Evolutionary conservation across 2,329 filamentous ascomycete genomes (phyloP).

Genomic region (Claviceps fusiformis): DNA sequence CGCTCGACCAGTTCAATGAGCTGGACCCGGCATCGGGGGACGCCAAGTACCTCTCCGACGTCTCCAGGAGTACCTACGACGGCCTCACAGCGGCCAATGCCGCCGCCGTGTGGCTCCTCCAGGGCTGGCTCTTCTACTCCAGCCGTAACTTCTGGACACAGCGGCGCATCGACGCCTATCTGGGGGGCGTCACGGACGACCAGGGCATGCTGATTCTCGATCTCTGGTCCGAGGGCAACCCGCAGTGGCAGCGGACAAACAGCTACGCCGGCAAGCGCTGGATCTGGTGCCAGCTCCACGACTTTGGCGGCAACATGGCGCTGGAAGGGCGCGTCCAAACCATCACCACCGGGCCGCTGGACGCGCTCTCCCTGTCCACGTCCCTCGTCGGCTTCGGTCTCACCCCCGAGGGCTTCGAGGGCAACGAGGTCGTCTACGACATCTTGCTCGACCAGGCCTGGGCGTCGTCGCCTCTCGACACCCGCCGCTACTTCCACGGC

Average conservation of each 20-base stretch:
- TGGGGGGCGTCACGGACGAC: constrained; percentile 28
- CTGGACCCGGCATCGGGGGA: constrained; percentile 33
- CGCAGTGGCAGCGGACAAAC: constrained; percentile 36
- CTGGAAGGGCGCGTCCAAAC: constrained; percentile 37
- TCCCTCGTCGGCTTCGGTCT: constrained; percentile 34
- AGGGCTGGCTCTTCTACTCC: constrained; percentile 36
- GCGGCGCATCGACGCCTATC: constrained; percentile 32
- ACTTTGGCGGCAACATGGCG: constrained; percentile 35
- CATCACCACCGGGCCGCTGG: constrained; percentile 31
- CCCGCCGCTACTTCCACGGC: constrained; percentile 27
- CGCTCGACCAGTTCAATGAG: constrained; percentile 40
- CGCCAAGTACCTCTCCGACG: constrained; percentile 22
- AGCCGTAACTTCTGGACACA: constrained; percentile 29
- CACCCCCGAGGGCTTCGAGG: constrained; percentile 36
- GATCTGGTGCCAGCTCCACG: constrained; percentile 40
- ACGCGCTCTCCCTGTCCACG: constrained; percentile 25
- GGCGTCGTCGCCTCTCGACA: constrained; percentile 28
- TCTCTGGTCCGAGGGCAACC: constrained; percentile 33
- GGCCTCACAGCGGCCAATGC: constrained; percentile 34
- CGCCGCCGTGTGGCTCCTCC: constrained; percentile 36
- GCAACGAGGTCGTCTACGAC: constrained; percentile 39
- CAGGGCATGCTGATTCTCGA: constrained; percentile 37
- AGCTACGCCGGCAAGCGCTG: constrained; percentile 38
- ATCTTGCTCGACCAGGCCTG: constrained; percentile 38
- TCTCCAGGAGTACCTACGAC: constrained; percentile 25